Evolutionary conservation across 2,329 filamentous ascomycete genomes (phyloP), one percentile per base, ranked within the genome.

Genomic region (Tympanopsis confertula): DNA sequence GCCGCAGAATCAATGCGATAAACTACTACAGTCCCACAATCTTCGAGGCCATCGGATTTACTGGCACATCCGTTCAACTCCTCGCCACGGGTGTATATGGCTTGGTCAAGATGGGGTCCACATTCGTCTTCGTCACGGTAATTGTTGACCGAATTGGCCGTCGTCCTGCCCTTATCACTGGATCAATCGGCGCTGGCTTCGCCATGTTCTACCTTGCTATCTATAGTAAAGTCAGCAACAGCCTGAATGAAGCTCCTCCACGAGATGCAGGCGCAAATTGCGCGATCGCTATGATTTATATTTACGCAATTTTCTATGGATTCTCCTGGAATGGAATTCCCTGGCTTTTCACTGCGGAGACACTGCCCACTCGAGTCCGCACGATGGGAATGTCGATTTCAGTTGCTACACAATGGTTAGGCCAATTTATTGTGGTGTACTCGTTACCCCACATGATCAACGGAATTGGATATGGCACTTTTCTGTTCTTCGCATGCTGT

Each of bases 401-500:
- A 3, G 43, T 46, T 17, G 47, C 47, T 22, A 45, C 45, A 13
- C 46, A 50, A 24, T 63, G 60, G 60, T 45, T 63, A 14, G 56
- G 57, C 5, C 59, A 54, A 2, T 62, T 63, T 41, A 50, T 62
- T 47, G 58, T 63, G 32, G 57, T 58, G 2, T 51, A 57, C 19
- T 52, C 56, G 17, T 59, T 56, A 0, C 60, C 59, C 0, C 61
- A 61, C 40, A 64, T 64, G 61, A 56, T 63, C 13, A 57, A 52
- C 1, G 48, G 51, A 4, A 49, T 64, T 1, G 56, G 57, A 1
- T 71, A 67, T 43, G 69, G 69, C 5, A 66, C 67, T 0, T 73
- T 69, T 47, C 66, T 73, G 40, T 64, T 72, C 51, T 73, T 72
- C 43, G 67, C 62, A 3, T 52, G 58, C 0, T 54, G 68, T 20